Base-by-base conservation (phyloP, 148 eudicot species). In the Amaranthus hypochondriacus region DNA sequence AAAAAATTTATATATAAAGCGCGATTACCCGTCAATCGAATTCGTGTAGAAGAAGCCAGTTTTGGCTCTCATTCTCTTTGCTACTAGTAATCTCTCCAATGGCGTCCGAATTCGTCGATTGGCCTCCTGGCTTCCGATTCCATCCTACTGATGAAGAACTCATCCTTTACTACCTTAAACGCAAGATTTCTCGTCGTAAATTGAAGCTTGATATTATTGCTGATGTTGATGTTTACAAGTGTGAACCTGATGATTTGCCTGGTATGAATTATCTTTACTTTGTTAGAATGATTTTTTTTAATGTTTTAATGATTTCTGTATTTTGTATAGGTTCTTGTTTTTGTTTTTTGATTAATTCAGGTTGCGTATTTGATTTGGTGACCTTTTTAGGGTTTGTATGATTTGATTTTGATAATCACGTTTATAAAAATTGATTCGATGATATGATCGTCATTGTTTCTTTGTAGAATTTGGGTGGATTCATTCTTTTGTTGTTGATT, bases 131-230 rank as follows among this genome's bases (percentile, higher is more conserved):
- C 0, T 93, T 90, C 53, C 80, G 96, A 47, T 93, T 93, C 73
- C 96, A 93, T 61, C 98, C 98, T 0, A 90, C 96, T 0, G 98
- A 93, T 49, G 94, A 90, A 70, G 98, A 93, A 65, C 83, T 93
- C 4, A 84, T 93, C 42, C 77, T 90, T 0, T 93, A 89, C 74
- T 93, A 91, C 75, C 80, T 93, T 6, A 93, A 93, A 81, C 81
- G 91, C 48, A 93, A 90, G 83, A 91, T 89, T 72, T 89, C 88
- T 69, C 82, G 84, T 21, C 79, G 79, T 3, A 75, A 74, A 7
- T 78, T 86, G 18, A 86, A 78, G 78, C 90, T 84, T 59, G 90
- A 90, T 73, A 78, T 85, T 21, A 82, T 93, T 62, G 84, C 78
- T 39, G 98, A 89, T 80, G 76, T 84, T 66, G 98, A 93, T 75